Evolutionary conservation across 2,329 filamentous ascomycete genomes (phyloP), one percentile per base, ranked within the genome.

Genomic region (Xylariaceae sp.): DNA sequence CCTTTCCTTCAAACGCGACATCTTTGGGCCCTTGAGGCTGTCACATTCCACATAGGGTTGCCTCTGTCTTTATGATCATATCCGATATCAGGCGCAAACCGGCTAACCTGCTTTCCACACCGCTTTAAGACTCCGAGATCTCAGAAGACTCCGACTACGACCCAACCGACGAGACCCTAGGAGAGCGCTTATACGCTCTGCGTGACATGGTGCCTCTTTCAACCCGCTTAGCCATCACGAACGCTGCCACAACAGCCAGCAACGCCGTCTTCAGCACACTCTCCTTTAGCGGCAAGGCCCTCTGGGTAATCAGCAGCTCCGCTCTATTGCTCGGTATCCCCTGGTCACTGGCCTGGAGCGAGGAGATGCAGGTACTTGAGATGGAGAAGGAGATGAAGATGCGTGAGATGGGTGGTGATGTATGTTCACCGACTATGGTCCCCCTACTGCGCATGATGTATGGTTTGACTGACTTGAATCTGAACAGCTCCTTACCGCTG

Each of bases 371-470:
- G 75, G 83, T 95, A 67, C 77, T 92, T 55, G 92, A 95, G 75
- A 94, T 96, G 89, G 93, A 98, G 82, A 83, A 90, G 69, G 92
- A 96, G 75, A 90, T 91, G 80, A 84, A 86, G 69, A 93, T 95
- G 88, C 86, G 93, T 68, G 88, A 95, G 79, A 82, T 86, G 63
- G 89, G 89, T 53, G 85, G 86, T 64, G 88, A 95, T 47, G 61
- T 65, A 42, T 53, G 75, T 33, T 25, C 22, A 10, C 17, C 27
- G 5, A 14, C 20, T 20, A 3, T 37, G n/a, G 11, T 22, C 22
- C 27, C 25, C 20, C 5, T 21, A 3, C 5, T 39, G 3, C 12
- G 25, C 10, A n/a, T 5, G 4, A 19, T 17, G 14, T 2, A 40
- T 2, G 20, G 7, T 22, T 7, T 14, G 16, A 37, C 33, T 7